Base-by-base conservation (phyloP, 805 yeast species). In the Metschnikowia proteae region DNA sequence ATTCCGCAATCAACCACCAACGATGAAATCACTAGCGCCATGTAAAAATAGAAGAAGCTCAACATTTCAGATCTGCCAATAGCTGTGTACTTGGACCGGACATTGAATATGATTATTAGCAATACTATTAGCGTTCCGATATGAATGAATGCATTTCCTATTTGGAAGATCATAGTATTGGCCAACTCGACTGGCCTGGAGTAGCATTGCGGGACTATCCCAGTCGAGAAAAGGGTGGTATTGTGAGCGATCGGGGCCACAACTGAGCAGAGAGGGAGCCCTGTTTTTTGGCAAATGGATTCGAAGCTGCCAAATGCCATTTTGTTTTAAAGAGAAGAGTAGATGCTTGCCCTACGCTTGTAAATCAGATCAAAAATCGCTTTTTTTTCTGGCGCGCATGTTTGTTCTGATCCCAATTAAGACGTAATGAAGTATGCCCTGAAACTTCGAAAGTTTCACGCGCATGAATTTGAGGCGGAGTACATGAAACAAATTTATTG, bases 1-100 rank as follows among this genome's bases (percentile, higher is more conserved):
- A 92, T 97, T 17, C 98, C 98, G 55, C 95, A 83, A 61, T 92
- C 96, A 4, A 89, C 95, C 23, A 92, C 78, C 42, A 92, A 71
- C 2, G 91, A 77, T 52, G 84, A 69, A 11, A 86, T 75, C 5
- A 81, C 76, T 54, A 86, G 74, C 1, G 79, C 72, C 30, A 84
- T 70, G 52, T 77, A 75, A 37, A 80, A 60, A 66, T 84, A 82
- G 65, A 83, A 84, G 61, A 87, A 84, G 56, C 79, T 80, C 46
- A 88, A 67, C 83, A 90, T 86, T 62, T 94, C 99, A 9, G 82
- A 75, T 52, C 98, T 76, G 3, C 97, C 98, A 50, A 94, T 91
- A 9, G 98, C 97, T 0, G 99, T 94, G 63, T 88, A 91, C 71
- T 92, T 89, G 50, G 84, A 74, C 62, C 91, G 76, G 38, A 91